Percentiles rank a stretch among this genome's conserved stretches.
Evolutionary conservation across 345 rosid species (phyloP).

Genomic region (Eucalyptus camaldulensis): DNA sequence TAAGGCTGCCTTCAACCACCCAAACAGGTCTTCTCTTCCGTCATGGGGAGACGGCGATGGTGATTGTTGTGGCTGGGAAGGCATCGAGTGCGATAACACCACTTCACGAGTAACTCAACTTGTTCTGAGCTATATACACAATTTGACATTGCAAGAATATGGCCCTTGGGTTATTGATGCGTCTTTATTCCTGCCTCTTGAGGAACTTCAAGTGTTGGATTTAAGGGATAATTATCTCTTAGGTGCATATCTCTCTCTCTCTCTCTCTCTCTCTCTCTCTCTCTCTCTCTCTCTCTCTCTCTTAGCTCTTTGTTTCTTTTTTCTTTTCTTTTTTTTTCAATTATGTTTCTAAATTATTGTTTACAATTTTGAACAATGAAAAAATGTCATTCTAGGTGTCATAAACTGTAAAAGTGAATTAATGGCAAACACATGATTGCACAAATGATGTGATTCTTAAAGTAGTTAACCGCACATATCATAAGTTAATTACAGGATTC

Average conservation of each 20-base stretch:
- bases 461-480: neutral
- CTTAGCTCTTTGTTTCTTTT: neutral
- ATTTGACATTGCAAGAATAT: too few relatives aligned
- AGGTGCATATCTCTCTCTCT: neutral
- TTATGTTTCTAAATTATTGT: rapidly evolving
- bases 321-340: too few relatives aligned
- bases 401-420: neutral
- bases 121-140: too few relatives aligned
- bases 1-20: too few relatives aligned
- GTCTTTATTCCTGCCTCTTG: rapidly evolving
- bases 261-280: neutral
- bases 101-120: too few relatives aligned
- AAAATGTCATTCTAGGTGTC: too few relatives aligned
- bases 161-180: neutral
- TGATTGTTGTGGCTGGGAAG: too few relatives aligned
- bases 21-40: too few relatives aligned
- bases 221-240: rapidly evolving
- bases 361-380: too few relatives aligned
- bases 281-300: neutral
- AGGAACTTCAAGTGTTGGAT: neutral
- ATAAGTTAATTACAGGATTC: neutral
- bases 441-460: neutral
- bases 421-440: neutral
- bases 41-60: too few relatives aligned
- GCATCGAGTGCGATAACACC: too few relatives aligned